Evolutionary conservation across 352 stramenopile genomes (phyloP).

Genomic region (Phytophthora pinifolia): DNA sequence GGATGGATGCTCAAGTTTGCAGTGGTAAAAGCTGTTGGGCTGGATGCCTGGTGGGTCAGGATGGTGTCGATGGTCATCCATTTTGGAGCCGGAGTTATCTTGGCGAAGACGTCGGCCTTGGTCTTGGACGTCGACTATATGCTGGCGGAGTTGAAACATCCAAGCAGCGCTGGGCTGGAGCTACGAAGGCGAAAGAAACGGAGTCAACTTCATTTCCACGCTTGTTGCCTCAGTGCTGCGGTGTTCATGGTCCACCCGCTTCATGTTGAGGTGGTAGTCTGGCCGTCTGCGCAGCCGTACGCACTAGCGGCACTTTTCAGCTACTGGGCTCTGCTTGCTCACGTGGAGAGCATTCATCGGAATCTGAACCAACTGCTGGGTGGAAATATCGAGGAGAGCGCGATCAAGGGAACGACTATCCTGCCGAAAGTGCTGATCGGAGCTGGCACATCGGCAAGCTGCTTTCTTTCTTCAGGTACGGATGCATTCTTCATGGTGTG

Average conservation of each 20-base stretch:
- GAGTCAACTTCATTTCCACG: constrained; percentile 9
- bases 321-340: constrained; percentile 30
- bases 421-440: background rate
- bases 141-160: constrained; percentile 2
- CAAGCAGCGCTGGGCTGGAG: background rate
- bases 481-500: background rate
- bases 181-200: background rate
- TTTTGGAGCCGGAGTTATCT: constrained; percentile 21
- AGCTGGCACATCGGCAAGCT: background rate
- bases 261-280: constrained; percentile 63
- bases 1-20: constrained; percentile 59
- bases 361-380: constrained; percentile 2
- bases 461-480: constrained; percentile 18
- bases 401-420: background rate
- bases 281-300: constrained; percentile 67
- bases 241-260: constrained; percentile 57
- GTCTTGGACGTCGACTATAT: constrained; percentile 26
- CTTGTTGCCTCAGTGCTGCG: constrained; percentile 37
- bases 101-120: constrained; percentile 24
- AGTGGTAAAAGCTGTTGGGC: constrained; percentile 27
- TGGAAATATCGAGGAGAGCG: background rate
- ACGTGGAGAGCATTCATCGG: constrained; percentile 12
- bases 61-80: constrained; percentile 49
- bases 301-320: constrained; percentile 49
- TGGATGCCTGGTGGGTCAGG: constrained; percentile 38